Conservation (phyloP, 2,329 filamentous ascomycete genomes). For the Venturia aucupariae region DNA sequence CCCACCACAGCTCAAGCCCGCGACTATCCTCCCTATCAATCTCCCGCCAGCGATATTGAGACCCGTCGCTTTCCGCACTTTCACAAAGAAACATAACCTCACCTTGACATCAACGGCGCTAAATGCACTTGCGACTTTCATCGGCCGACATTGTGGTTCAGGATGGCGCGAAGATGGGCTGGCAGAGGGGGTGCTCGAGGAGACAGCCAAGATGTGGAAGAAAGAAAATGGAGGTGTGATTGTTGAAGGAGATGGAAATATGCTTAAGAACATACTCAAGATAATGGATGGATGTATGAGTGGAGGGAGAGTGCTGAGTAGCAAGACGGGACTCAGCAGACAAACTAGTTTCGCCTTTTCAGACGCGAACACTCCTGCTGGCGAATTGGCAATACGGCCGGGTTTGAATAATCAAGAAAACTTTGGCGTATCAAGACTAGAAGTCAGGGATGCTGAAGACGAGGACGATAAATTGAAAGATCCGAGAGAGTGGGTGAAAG, state of each 20-base stretch:
- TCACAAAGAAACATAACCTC: slow-evolving; percentile 95
- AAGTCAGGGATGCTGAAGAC: slow-evolving; percentile 45
- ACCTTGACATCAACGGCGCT: slow-evolving; percentile 83
- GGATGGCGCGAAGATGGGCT: slow-evolving; percentile 94
- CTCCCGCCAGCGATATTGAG: slow-evolving; percentile 79
- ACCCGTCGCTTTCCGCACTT: slow-evolving; percentile 86
- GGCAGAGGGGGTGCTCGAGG: slow-evolving; percentile 85
- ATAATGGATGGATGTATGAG: slow-evolving; percentile 80
- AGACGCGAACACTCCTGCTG: slow-evolving; percentile 21
- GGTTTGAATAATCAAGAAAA: slow-evolving; percentile 52
- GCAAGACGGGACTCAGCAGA: slow-evolving; percentile 45
- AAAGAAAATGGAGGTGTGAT: slow-evolving; percentile 80
- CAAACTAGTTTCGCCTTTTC: slow-evolving; percentile 57
- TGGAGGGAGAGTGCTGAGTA: slow-evolving; percentile 60
- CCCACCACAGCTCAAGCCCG: slow-evolving; percentile 35
- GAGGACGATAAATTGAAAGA: slow-evolving; percentile 56
- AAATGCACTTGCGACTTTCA: slow-evolving; percentile 75
- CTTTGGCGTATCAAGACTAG: slow-evolving; percentile 45
- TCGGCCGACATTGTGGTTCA: slow-evolving; percentile 87
- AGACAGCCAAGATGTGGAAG: slow-evolving; percentile 88
- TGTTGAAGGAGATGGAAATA: slow-evolving; percentile 65
- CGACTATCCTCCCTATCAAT: slow-evolving; percentile 68
- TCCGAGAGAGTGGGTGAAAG: slow-evolving; percentile 71
- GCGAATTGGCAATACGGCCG: slow-evolving; percentile 21
- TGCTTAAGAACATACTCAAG: slow-evolving; percentile 72